A percentile compares a stretch with the other conserved stretches of the same genome.
phyloP scores from a whole-genome alignment of 2,329 filamentous ascomycete species.

The Xylaria sp. region DNA sequence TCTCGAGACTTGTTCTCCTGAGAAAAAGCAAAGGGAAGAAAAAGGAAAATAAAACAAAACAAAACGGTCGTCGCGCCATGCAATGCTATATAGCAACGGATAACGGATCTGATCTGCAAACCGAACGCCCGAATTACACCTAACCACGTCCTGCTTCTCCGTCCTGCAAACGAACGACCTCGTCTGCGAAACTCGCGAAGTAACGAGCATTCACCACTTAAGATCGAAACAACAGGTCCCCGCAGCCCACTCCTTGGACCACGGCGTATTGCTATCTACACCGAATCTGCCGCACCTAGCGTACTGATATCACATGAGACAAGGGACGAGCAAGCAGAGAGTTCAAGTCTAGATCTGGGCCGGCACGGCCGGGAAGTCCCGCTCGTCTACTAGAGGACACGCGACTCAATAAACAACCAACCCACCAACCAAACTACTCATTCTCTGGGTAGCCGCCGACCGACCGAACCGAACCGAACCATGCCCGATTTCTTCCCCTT shows the following conservation, averaged over 20 bases:
- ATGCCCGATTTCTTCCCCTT: conserved; percentile 77
- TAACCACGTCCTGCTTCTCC: no score
- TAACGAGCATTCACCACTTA: no score
- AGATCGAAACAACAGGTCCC: background rate
- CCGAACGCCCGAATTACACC: background rate
- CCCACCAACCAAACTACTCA: background rate
- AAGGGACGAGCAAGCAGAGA: background rate
- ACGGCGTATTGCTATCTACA: background rate
- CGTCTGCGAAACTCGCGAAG: no score
- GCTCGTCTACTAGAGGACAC: background rate
- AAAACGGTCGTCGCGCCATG: background rate
- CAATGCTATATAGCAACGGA: background rate
- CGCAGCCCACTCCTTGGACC: background rate
- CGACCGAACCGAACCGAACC: background rate
- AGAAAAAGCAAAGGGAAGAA: background rate
- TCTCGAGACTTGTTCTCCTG: no score
- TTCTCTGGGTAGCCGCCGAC: background rate
- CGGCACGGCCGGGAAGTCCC: conserved; percentile 25
- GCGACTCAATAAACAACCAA: background rate
- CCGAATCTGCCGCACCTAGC: background rate
- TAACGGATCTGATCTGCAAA: background rate
- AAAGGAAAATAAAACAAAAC: background rate
- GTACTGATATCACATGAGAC: background rate
- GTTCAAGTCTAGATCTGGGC: conserved; percentile 13
- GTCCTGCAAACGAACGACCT: no score